Evolutionary conservation across 352 stramenopile genomes (phyloP), one percentile per base, ranked within the genome.

Genomic region (Pythium volutum): DNA sequence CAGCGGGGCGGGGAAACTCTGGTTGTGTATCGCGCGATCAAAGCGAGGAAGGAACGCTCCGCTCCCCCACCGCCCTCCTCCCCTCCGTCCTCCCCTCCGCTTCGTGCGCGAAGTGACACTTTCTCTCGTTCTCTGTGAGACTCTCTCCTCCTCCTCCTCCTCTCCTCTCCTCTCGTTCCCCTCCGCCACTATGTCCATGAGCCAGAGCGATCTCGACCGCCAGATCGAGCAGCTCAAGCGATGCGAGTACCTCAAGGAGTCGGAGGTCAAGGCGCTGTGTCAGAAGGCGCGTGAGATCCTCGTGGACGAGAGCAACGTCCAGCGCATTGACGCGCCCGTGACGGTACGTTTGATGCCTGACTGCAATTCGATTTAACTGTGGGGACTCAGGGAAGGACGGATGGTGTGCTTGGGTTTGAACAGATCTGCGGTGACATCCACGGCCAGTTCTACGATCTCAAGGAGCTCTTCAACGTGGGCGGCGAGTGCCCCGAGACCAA

Each of bases 241-340:
- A 69, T 99, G 97, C 75, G 97, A 99, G 85, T 99, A 99, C 69
- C 86, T 99, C 31, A 97, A 97, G 70, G 97, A 99, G 75, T 95
- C 82, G 39, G 97, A 99, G 80, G 97, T 99, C 23, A 99, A 99
- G 75, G 91, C 87, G 53, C 75, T 99, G 34, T 99, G 97, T 77
- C 82, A 99, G 67, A 96, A 98, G 69, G 97, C 97, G 20, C 77
- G 96, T 59, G 97, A 99, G 79, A 99, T 99, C 73, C 84, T 99
- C 38, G 95, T 99, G 23, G 97, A 99, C 63, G 98, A 99, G 78
- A 97, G 86, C 69, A 99, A 99, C 77, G 97, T 99, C n/a, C 96
- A 99, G 83, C 84, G 93, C 43, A 98, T 99, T 29, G 94, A 99
- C 75, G 96, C 97, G 36, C 98, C 97, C 18, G 97, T 99, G 20